These are phyloP conservation scores for Mycena capillaripes DNA, from an alignment of 768 basidiomycete genomes.

Conservation along the genomic window DNA sequence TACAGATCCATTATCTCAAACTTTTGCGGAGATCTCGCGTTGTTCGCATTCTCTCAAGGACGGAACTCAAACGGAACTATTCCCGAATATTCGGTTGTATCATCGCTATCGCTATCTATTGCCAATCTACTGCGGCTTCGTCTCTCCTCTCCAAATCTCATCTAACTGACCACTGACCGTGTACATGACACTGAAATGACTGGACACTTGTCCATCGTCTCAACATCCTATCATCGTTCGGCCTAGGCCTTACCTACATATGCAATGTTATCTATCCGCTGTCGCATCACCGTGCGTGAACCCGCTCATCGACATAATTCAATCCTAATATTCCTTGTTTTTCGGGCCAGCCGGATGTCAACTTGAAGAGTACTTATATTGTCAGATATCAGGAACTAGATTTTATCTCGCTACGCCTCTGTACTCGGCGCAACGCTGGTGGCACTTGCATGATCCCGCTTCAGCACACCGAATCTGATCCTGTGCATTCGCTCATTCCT, in stretches of 20 bases:
- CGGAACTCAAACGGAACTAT: neutral
- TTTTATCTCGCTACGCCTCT: neutral
- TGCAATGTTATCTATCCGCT: neutral
- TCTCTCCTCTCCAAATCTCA: neutral
- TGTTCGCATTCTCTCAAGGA: too few species aligned
- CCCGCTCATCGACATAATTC: neutral
- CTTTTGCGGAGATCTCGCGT: too few species aligned
- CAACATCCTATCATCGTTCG: constrained; percentile 8
- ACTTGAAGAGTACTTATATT: constrained; percentile 5
- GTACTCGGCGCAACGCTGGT: too few species aligned
- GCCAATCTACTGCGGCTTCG: constrained; percentile 1
- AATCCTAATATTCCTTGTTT: neutral
- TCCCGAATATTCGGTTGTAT: neutral
- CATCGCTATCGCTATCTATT: neutral
- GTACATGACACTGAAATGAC: neutral
- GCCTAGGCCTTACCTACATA: neutral
- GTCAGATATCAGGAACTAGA: neutral
- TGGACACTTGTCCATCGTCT: neutral
- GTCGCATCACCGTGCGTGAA: neutral
- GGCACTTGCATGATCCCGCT: neutral
- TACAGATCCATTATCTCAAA: too few species aligned
- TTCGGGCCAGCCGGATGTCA: constrained; percentile 19
- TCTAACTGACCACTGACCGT: neutral
- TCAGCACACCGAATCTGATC: constrained; percentile 7
- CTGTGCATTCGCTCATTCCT: constrained; percentile 25